Base-by-base conservation (phyloP, 2,329 filamentous ascomycete species). In the Trichoderma gracile region DNA sequence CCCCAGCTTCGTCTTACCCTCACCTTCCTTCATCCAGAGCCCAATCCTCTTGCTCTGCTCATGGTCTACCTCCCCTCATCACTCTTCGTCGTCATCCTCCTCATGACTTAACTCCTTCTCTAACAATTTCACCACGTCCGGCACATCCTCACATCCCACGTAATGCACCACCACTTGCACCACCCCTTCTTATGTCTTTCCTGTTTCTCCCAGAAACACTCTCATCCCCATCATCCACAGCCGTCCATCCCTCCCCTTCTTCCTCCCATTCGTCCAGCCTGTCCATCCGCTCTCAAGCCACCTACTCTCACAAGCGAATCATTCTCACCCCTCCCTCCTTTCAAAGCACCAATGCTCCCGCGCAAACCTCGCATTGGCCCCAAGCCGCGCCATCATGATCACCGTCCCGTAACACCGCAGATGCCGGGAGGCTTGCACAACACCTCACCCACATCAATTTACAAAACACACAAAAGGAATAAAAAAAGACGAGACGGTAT, bases 131-230 rank as follows among this genome's bases (percentile, higher is more conserved):
- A n/a, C 5, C 25, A 30, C 27, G 7, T 40, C 14, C 30, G 7
- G n/a, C 23, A 9, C 23, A 19, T 23, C 21, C 33, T 21, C 33
- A 9, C 14, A 40, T 23, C 47, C 58, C 58, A 53, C 47, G 58
- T 53, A 53, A 45, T 61, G 23, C 47, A 42, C 45, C 33, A 45
- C 47, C 30, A 30, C 8, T 30, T 45, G 23, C 47, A 42, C 45
- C 33, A 45, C 47, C 30, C 8, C 17, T n/a, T 38, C 58, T 61
- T 61, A 53, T 61, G 58, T 61, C 58, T 53, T 61, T 45, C 58
- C n/a, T 45, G 47, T 62, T 54, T 46, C 58, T 54, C 58, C 21
- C 38, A 53, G 58, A 53, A 53, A 61, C 38, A 54, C 25, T 5
- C 6, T 3, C n/a, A 33, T 45, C 4, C 17, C 10, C 30, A 42